Evolutionary conservation across 768 basidiomycete species (phyloP).

Genomic region (Pholiota conissans): DNA sequence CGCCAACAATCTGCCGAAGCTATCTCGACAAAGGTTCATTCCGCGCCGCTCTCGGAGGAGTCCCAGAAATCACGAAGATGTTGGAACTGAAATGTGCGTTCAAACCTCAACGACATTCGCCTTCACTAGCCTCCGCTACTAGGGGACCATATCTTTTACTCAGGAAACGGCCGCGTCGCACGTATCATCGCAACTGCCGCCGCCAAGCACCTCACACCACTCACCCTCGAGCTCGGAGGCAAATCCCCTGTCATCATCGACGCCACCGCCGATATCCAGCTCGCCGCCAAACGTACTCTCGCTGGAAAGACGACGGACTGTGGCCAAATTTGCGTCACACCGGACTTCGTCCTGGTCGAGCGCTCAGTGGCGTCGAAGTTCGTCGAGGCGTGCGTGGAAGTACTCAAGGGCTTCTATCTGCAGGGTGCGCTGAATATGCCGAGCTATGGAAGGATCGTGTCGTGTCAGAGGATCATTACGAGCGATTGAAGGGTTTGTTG

Average conservation of each 20-base stretch:
- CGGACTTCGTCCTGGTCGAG: conserved; percentile 45
- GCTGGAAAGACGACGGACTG: conserved; percentile 68
- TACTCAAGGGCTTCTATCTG: conserved; percentile 52
- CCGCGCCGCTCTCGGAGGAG: conserved; percentile 56
- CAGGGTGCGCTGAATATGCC: conserved; percentile 44
- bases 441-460: conserved; percentile 50
- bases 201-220: conserved; percentile 52
- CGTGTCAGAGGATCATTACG: conserved; percentile 53
- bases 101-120: too few relatives aligned
- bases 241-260: conserved; percentile 49
- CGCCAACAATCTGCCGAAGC: conserved; percentile 52
- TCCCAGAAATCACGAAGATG: conserved; percentile 56
- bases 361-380: conserved; percentile 46
- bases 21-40: conserved; percentile 49
- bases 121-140: background rate
- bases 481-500: conserved; percentile 52
- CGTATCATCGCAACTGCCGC: conserved; percentile 52
- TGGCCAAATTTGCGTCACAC: conserved; percentile 71
- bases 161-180: conserved; percentile 44
- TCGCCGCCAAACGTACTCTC: conserved; percentile 64
- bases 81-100: conserved; percentile 42
- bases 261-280: conserved; percentile 29
- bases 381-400: conserved; percentile 41
- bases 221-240: conserved; percentile 58
- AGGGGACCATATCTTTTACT: conserved; percentile 46